Evolutionary conservation across 1,139 yeast genomes (phyloP).

Genomic region (Pichia sp.): DNA sequence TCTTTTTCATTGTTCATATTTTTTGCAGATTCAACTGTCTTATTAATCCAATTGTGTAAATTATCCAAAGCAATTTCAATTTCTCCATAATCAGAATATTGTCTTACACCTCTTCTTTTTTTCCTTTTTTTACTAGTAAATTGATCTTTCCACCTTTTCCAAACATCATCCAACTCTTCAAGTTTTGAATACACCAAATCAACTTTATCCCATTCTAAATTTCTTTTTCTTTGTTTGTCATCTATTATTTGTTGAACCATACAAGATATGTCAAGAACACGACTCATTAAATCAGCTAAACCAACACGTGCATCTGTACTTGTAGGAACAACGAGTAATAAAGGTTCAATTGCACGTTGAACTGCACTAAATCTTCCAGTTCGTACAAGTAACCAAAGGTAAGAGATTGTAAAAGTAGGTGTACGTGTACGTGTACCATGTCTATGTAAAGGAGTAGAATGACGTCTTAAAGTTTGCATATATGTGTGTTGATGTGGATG

Average conservation of each 20-base stretch:
- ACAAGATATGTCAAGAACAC: conserved; percentile 18
- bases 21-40: not conserved
- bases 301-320: conserved; percentile 18
- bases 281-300: conserved; percentile 17
- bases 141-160: conserved; percentile 16
- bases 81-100: conserved; percentile 5
- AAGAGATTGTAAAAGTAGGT: conserved; percentile 32
- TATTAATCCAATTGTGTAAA: conserved; percentile 1
- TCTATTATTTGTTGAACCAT: conserved; percentile 6
- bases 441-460: conserved; percentile 32
- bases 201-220: conserved; percentile 5
- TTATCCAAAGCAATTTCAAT: conserved; percentile 1
- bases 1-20: not conserved
- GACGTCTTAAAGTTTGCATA: conserved; percentile 2
- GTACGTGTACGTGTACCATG: conserved; percentile 33
- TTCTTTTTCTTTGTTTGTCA: conserved; percentile 2
- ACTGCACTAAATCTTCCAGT: conserved; percentile 25
- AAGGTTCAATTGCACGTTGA: conserved; percentile 31
- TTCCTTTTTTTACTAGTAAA: conserved; percentile 7
- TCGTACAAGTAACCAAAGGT: conserved; percentile 33
- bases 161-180: conserved; percentile 7
- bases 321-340: conserved; percentile 41
- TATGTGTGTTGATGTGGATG: conserved; percentile 9
- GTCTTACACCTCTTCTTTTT: conserved; percentile 7
- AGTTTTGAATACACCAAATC: conserved; percentile 5